Base-by-base conservation (phyloP, 208 protist species). In the Leishmania aethiopica region DNA sequence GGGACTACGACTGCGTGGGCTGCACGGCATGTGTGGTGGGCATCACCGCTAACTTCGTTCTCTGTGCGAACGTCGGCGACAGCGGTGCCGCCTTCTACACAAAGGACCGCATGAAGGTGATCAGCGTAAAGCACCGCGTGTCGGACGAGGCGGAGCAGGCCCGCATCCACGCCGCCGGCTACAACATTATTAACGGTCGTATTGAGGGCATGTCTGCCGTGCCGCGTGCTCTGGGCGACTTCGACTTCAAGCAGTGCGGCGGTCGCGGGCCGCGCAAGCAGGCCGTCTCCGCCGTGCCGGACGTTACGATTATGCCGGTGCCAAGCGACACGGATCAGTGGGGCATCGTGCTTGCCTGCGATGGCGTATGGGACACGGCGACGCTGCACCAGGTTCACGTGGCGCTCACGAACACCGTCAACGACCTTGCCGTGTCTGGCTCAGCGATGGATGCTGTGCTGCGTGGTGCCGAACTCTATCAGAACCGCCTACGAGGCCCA, bases 241-340 rank as follows among this genome's bases (percentile, higher is more conserved):
- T 92, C 75, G 94, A 96, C 82, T 97, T 97, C 77, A 97, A 97
- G 87, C 94, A 97, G 84, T 94, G 89, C 69, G 93, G 93, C 32
- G 89, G 91, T 10, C 81, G 78, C 10, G 47, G 79, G 17, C 85
- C 90, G 57, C 40, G 45, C 15, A 84, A 96, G 82, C 94, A 97
- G 87, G 94, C 94, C 5, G 94, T 97, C 7, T 84, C 79, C 10
- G 85, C 84, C 3, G 84, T 92, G 15, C 94, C 94, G 5, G 91
- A 93, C 72, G 92, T 96, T 2, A 93, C 92, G 1, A 89, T 94
- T 62, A 86, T 82, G 78, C 89, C 91, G 0, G 87, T 93, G 59
- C 90, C 93, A 66, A 88, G 49, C 57, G 84, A 81, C 64, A 84
- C 74, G 37, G 73, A 86, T 64, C 90, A 86, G 32, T 94, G 89